phyloP scores from a whole-genome alignment of 441 rosid genomes.

The Sinapis alba region DNA sequence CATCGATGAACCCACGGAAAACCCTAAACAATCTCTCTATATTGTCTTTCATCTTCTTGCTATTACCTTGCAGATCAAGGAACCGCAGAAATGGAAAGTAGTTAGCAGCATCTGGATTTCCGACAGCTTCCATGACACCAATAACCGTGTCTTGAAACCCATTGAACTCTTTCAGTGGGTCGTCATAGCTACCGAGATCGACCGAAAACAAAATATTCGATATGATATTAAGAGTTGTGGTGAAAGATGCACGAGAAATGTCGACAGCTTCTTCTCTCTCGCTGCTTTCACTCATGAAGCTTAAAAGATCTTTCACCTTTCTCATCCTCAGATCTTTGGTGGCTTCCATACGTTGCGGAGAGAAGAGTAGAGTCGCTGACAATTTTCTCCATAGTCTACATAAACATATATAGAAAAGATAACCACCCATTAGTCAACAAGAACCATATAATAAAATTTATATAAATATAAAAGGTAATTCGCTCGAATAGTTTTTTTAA shows the following conservation, averaged over 20 bases:
- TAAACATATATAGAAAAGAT: background rate
- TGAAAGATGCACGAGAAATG: conserved; percentile 20
- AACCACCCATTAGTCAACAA: background rate
- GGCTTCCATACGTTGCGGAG: conserved; percentile 30
- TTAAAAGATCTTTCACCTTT: conserved; percentile 28
- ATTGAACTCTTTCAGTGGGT: background rate
- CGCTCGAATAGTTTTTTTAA: no score
- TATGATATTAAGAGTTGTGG: conserved; percentile 26
- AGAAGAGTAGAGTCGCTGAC: conserved; percentile 23
- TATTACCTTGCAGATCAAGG: conserved; percentile 32
- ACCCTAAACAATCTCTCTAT: conserved; percentile 13
- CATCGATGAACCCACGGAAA: conserved; percentile 26
- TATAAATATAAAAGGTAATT: no score
- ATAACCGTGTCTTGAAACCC: conserved; percentile 24
- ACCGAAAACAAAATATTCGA: conserved; percentile 29
- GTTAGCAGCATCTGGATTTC: conserved; percentile 18
- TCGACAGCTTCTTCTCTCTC: conserved; percentile 19
- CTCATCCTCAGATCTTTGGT: conserved; percentile 9
- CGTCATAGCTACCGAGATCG: conserved; percentile 27
- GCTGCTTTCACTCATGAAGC: conserved; percentile 18
- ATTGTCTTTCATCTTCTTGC: background rate
- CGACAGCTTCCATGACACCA: conserved; percentile 27
- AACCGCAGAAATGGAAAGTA: conserved; percentile 31
- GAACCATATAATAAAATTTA: background rate
- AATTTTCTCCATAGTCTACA: conserved; percentile 25